Percentiles rank a stretch among this genome's conserved stretches.
Evolutionary conservation across 352 stramenopile species (phyloP).

Genomic region (Pythium coloratum): DNA sequence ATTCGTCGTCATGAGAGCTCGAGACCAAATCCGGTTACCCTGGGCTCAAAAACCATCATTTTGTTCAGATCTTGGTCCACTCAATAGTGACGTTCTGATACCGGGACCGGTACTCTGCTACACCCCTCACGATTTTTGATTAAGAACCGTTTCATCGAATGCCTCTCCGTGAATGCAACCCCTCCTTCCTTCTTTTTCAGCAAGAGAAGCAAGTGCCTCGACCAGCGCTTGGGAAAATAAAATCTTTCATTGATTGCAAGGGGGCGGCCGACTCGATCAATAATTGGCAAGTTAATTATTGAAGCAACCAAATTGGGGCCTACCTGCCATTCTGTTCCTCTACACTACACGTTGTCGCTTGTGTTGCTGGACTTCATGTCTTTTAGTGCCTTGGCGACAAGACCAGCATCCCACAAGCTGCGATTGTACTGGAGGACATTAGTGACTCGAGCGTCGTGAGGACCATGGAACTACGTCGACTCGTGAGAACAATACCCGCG

Average conservation of each 20-base stretch:
- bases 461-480: background rate
- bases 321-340: too few relatives aligned
- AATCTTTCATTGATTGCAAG: background rate
- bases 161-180: too few relatives aligned
- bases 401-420: background rate
- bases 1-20: too few relatives aligned
- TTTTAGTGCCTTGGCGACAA: background rate
- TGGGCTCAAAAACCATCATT: too few relatives aligned
- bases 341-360: background rate
- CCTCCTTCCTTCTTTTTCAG: too few relatives aligned
- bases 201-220: too few relatives aligned
- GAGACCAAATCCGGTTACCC: too few relatives aligned
- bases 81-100: too few relatives aligned
- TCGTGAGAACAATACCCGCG: background rate
- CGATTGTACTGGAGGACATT: conserved; percentile 1
- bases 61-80: too few relatives aligned
- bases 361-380: background rate
- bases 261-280: background rate
- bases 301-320: background rate
- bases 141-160: too few relatives aligned
- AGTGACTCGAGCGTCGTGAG: conserved; percentile 8
- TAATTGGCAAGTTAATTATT: background rate
- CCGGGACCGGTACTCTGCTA: too few relatives aligned
- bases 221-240: background rate
- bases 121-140: too few relatives aligned